These are phyloP conservation scores for Striga asiatica DNA, from an alignment of 257 asterid genomes.

Conservation along the genomic window DNA sequence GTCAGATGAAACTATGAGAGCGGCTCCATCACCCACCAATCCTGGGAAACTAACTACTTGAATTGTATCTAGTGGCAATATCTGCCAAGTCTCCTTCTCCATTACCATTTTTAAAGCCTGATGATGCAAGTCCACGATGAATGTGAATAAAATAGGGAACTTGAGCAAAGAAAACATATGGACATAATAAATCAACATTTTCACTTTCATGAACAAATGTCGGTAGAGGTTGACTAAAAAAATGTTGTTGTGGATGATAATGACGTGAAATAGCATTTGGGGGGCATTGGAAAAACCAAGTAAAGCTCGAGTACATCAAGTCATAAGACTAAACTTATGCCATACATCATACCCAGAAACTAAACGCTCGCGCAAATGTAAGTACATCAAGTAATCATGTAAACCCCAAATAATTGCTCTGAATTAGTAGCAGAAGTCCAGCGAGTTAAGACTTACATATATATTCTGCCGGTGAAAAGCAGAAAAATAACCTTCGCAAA, in stretches of 20 bases:
- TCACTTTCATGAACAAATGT: not conserved
- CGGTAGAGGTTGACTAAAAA: not conserved
- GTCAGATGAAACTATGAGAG: conserved; percentile 66
- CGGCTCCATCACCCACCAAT: conserved; percentile 97
- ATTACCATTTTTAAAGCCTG: conserved; percentile 98
- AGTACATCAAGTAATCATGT: conserved; percentile 8
- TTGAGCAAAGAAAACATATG: conserved; percentile 10
- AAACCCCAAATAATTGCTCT: conserved; percentile 7
- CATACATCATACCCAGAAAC: conserved; percentile 8
- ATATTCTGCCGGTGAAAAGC: conserved; percentile 96
- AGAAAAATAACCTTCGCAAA: conserved; percentile 74
- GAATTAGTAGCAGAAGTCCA: conserved; percentile 7
- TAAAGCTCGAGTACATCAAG: too few relatives aligned
- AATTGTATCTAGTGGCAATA: conserved; percentile 77
- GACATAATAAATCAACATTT: not conserved
- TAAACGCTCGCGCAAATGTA: conserved; percentile 10
- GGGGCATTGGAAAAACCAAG: too few relatives aligned
- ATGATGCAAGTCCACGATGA: conserved; percentile 13
- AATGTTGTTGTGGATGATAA: too few relatives aligned
- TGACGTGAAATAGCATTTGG: too few relatives aligned
- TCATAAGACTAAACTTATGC: too few relatives aligned
- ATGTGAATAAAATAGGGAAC: conserved; percentile 9
- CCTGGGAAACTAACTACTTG: conserved; percentile 90
- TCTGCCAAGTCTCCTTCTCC: conserved; percentile 95
- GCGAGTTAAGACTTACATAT: conserved; percentile 54